Conservation (phyloP, 148 eudicot species). For the Agrostemma githago region DNA sequence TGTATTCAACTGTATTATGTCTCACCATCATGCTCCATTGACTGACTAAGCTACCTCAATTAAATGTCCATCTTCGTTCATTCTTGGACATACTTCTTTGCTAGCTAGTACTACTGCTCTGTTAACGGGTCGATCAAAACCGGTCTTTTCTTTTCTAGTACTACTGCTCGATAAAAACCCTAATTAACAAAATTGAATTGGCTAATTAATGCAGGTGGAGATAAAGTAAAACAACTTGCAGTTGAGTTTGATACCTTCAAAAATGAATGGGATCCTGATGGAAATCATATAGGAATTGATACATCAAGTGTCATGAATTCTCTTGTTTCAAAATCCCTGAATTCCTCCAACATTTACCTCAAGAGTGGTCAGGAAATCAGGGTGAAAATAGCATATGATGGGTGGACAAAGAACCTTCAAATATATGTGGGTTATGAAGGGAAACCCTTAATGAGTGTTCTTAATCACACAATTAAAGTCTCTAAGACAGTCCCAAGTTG, state of each 20-base stretch:
- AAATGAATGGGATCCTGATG: slow-evolving; percentile 57
- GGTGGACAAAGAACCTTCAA: slow-evolving; percentile 38
- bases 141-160: too few species aligned
- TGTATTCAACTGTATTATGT: background rate
- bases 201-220: slow-evolving; percentile 2
- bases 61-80: background rate
- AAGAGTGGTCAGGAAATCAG: slow-evolving; percentile 48
- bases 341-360: slow-evolving; percentile 36
- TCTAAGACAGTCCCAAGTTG: slow-evolving; percentile 35
- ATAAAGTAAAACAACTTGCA: slow-evolving; percentile 28
- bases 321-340: slow-evolving; percentile 32
- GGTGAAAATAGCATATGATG: slow-evolving; percentile 46
- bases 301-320: slow-evolving; percentile 39
- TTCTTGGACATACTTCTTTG: background rate
- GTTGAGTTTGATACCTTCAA: slow-evolving; percentile 63
- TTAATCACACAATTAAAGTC: slow-evolving; percentile 36
- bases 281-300: slow-evolving; percentile 55
- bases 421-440: slow-evolving; percentile 44
- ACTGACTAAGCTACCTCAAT: background rate
- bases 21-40: background rate
- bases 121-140: too few species aligned
- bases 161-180: background rate
- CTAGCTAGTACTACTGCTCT: too few species aligned
- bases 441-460: slow-evolving; percentile 31
- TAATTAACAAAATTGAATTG: background rate